These are phyloP conservation scores for Leccinum broughii DNA, from an alignment of 768 basidiomycete species.

Conservation along the genomic window DNA sequence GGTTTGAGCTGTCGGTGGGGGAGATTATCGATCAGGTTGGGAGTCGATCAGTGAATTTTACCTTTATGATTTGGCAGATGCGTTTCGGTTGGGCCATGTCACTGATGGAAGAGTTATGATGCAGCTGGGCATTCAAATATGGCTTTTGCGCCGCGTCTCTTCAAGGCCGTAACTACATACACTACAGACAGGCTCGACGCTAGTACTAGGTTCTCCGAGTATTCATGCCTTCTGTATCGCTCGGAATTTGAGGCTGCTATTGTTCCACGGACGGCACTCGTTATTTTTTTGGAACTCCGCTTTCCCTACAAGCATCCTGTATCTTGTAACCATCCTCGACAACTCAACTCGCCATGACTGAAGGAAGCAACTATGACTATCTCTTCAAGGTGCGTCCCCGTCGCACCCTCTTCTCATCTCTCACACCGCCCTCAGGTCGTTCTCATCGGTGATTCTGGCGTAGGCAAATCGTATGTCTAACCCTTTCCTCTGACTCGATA, in stretches of 20 bases:
- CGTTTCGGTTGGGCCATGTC: conserved; percentile 42
- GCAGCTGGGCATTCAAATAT: conserved; percentile 4
- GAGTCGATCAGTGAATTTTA: conserved; percentile 24
- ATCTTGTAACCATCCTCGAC: conserved; percentile 15
- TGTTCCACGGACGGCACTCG: neutral
- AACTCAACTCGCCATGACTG: conserved; percentile 58
- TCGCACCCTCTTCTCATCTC: neutral
- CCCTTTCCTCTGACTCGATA: neutral
- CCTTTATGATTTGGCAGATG: conserved; percentile 73
- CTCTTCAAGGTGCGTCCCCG: conserved; percentile 82
- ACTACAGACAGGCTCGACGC: neutral
- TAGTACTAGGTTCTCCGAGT: neutral
- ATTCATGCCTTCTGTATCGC: neutral
- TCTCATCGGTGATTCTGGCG: conserved; percentile 92
- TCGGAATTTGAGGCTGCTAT: neutral
- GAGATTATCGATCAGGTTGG: neutral
- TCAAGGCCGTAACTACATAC: neutral
- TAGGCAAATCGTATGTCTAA: conserved; percentile 3
- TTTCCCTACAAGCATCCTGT: neutral
- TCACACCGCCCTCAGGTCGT: conserved; percentile 69
- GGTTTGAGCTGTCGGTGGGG: conserved; percentile 51
- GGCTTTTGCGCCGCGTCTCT: neutral
- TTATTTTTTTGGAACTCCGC: conserved; percentile 34
- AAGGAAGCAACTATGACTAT: conserved; percentile 97
- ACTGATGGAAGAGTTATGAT: too few relatives aligned